Evolutionary conservation across 2,329 filamentous ascomycete species (phyloP), one percentile per base, ranked within the genome.

Genomic region (Magnaporthiopsis incrustans): DNA sequence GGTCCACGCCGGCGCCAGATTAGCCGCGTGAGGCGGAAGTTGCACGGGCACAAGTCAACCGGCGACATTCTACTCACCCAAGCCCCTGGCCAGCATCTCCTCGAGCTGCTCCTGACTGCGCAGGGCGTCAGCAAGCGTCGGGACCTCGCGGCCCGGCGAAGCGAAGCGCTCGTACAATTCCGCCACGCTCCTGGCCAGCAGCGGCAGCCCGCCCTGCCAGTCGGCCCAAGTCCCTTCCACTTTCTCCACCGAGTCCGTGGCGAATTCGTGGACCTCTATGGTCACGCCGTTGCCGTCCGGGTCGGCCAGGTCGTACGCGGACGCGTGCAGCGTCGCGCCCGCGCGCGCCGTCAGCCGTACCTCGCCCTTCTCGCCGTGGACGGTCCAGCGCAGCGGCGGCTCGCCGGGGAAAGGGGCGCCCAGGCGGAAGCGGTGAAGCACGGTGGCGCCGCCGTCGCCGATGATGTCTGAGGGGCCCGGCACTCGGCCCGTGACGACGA

Each of bases 81-180:
- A 44, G 38, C 4, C 38, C 38, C 14, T 8, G 15, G 38, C 38
- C 38, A 44, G 15, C 38, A 44, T 66, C 22, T 32, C 44, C 62
- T 81, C 77, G 33, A 85, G 65, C 72, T 82, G 75, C 69, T 76
- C 72, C 70, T 83, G 81, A n/a, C 82, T 73, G 67, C 70, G 70
- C 4, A 81, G 68, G 0, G 81, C 82, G 64, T 77, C 74, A 0
- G 71, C 71, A 66, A 82, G 77, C 0, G 74, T 75, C 6, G 75
- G 70, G 66, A 74, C 76, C 59, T 64, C 64, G 56, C 67, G 69
- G 61, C 63, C 58, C 67, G 56, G 81, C 81, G 73, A 79, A 85
- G 81, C 81, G 73, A 79, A 85, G 1, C 76, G 77, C 68, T 89
- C 85, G 72, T 87, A 88, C 0, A 86, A 68, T 26, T 77, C 77